Conservation (phyloP, 441 rosid species). For the Populus hybrid region DNA sequence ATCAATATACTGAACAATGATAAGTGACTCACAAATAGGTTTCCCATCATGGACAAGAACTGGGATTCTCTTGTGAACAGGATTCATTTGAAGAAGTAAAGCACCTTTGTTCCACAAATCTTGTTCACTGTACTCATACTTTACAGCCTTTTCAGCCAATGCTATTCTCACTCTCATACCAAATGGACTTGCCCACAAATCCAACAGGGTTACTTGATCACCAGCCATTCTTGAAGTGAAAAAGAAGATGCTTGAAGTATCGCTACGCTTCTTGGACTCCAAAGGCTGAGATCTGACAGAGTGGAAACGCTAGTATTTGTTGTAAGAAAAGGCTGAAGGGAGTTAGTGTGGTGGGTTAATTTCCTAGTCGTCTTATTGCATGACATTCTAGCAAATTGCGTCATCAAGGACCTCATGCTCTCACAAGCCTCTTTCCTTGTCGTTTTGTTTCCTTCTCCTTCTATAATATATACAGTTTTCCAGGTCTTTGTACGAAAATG, state of each 20-base stretch:
- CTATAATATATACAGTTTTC: too few relatives aligned
- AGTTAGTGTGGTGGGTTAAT: too few relatives aligned
- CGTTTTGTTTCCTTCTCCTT: too few relatives aligned
- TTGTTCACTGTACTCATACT: slow-evolving; percentile 21
- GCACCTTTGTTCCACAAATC: slow-evolving; percentile 23
- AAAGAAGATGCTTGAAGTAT: background rate
- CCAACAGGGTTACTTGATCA: slow-evolving; percentile 21
- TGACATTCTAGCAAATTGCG: too few relatives aligned
- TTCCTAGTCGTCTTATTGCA: too few relatives aligned
- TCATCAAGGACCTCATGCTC: too few relatives aligned
- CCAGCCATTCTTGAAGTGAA: background rate
- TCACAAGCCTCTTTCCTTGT: too few relatives aligned
- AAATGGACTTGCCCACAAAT: slow-evolving; percentile 30
- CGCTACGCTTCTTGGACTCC: too few relatives aligned
- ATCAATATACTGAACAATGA: slow-evolving; percentile 24
- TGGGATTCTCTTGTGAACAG: slow-evolving; percentile 30
- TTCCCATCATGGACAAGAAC: slow-evolving; percentile 29
- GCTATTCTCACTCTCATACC: slow-evolving; percentile 28
- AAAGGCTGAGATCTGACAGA: too few relatives aligned
- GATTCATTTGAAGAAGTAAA: slow-evolving; percentile 29
- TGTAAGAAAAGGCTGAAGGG: too few relatives aligned
- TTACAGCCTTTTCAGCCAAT: slow-evolving; percentile 21
- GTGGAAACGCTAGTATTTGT: too few relatives aligned
- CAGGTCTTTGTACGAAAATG: too few relatives aligned
- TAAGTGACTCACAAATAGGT: slow-evolving; percentile 30